Base-by-base conservation (phyloP, 2,329 filamentous ascomycete genomes). In the Claviceps paspali region DNA sequence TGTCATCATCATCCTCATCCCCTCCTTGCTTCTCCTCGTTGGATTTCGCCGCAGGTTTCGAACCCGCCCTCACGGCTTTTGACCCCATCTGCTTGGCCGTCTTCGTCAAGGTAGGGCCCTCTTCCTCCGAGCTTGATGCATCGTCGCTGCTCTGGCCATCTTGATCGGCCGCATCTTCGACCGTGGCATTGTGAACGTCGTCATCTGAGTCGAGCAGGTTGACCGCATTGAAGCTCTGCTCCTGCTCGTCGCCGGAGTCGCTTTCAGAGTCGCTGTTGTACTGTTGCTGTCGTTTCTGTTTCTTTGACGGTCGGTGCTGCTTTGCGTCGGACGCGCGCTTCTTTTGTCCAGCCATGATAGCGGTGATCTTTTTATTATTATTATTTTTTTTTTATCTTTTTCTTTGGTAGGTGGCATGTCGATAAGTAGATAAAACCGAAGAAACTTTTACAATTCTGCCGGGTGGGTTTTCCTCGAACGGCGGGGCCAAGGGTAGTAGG, bases 131-230 rank as follows among this genome's bases (percentile, higher is more conserved):
- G 42, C 54, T 59, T 6, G 54, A 55, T 2, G 51, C 40, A n/a
- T 41, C 51, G 14, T 31, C 51, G 10, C 29, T n/a, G 6, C 28
- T 8, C 11, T 9, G 15, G 11, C 15, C 17, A 15, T 32, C 38
- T 22, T 24, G 33, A 8, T 33, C 30, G 18, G 56, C 60, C 29
- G 63, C 59, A 29, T 73, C 67, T 41, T 75, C 70, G 14, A 64
- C 67, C 5, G 54, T 52, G 29, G 64, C 64, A 45, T 72, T 67
- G 47, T 70, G 63, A 36, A 74, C 61, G 38, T 73, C 68, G 38
- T 73, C 69, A 46, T 75, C 70, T 5, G 68, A 73, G 49, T 73
- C 69, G 35, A 72, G 59, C 12, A 74, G 57, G 45, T 72, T 63
- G 43, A 71, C 65, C 2, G 68, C 62, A 22, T 63, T 54, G 49